Evolutionary conservation across 495 filamentous ascomycete genomes (phyloP).

Genomic region (Talaromyces stipitatus): DNA sequence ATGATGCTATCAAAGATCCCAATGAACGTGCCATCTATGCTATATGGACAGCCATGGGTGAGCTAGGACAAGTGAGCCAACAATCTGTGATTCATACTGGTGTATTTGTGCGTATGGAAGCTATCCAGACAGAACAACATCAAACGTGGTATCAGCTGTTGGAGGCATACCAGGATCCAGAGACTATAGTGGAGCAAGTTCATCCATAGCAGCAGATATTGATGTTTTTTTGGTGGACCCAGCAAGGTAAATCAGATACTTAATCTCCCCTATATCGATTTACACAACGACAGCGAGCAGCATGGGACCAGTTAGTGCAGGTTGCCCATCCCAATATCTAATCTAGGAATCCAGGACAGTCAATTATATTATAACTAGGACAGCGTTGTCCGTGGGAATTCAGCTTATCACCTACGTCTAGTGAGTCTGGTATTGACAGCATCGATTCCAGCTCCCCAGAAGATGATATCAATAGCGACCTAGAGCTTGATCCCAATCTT

Average conservation of each 20-base stretch:
- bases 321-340: too few relatives aligned
- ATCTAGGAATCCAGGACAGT: too few relatives aligned
- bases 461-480: too few relatives aligned
- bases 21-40: neutral
- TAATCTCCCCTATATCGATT: neutral
- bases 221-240: conserved; percentile 10
- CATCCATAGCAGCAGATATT: conserved; percentile 11
- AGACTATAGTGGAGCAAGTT: conserved; percentile 5
- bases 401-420: too few relatives aligned
- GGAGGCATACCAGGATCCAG: neutral
- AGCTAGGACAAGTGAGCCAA: neutral
- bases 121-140: neutral
- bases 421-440: too few relatives aligned
- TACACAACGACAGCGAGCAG: neutral
- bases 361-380: too few relatives aligned
- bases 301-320: neutral
- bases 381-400: too few relatives aligned
- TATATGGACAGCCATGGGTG: neutral
- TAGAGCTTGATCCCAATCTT: too few relatives aligned
- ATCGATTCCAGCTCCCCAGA: too few relatives aligned
- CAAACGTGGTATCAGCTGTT: neutral
- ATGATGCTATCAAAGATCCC: neutral
- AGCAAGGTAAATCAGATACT: neutral
- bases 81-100: neutral
- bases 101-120: neutral